Evolutionary conservation across 441 rosid genomes (phyloP).

Genomic region (Theobroma grandiflorum): DNA sequence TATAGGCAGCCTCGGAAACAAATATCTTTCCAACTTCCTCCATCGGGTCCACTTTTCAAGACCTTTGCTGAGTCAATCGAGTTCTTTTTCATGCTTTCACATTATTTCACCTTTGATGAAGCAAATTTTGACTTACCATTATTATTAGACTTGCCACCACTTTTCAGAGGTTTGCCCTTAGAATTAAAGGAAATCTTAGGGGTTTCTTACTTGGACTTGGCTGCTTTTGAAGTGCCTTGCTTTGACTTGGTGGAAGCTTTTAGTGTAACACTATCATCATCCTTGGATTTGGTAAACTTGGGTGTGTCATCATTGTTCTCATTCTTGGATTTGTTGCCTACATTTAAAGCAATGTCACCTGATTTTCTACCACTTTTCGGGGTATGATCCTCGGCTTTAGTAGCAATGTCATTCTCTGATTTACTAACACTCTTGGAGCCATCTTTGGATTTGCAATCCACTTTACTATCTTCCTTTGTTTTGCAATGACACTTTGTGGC

Average conservation of each 20-base stretch:
- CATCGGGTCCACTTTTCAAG: conserved; percentile 35
- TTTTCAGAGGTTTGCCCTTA: conserved; percentile 48
- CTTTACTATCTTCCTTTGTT: not conserved
- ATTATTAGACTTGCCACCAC: conserved; percentile 44
- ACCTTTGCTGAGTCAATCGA: conserved; percentile 54
- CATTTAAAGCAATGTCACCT: conserved; percentile 45
- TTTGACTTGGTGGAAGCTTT: conserved; percentile 51
- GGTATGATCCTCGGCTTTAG: conserved; percentile 45
- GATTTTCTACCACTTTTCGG: conserved; percentile 48
- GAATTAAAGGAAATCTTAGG: conserved; percentile 43
- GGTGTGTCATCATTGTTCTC: not conserved
- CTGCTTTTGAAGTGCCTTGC: conserved; percentile 47
- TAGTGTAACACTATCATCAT: conserved; percentile 41
- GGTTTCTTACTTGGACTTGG: conserved; percentile 62
- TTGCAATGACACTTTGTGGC: conserved; percentile 6
- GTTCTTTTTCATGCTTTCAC: conserved; percentile 33
- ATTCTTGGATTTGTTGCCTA: conserved; percentile 25
- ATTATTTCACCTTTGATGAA: conserved; percentile 57
- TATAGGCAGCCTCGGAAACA: conserved; percentile 26
- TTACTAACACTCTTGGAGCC: conserved; percentile 37
- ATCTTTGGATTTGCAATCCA: conserved; percentile 8
- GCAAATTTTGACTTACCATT: conserved; percentile 56
- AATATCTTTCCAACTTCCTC: conserved; percentile 35
- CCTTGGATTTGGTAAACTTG: conserved; percentile 52
- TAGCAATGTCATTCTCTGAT: conserved; percentile 48